Evolutionary conservation across 2,329 filamentous ascomycete species (phyloP).

Genomic region (Cladosporium phlei): DNA sequence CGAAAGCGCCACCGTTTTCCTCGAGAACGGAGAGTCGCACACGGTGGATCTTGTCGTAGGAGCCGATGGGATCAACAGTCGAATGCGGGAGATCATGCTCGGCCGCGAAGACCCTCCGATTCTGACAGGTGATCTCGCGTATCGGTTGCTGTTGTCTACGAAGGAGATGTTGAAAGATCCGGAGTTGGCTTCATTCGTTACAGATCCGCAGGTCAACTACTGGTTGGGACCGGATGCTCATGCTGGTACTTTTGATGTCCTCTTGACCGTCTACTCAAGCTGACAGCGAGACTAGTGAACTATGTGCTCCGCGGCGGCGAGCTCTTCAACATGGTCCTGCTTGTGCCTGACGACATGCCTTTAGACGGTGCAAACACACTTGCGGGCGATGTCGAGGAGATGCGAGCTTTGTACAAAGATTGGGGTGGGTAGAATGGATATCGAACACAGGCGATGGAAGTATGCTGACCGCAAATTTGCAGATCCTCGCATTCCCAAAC

Average conservation of each 20-base stretch:
- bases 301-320: conserved; percentile 47
- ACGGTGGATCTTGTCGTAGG: conserved; percentile 45
- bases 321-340: conserved; percentile 49
- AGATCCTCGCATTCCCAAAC: conserved; percentile 49
- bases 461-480: background rate
- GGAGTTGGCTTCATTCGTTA: conserved; percentile 42
- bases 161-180: conserved; percentile 45
- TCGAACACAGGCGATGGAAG: background rate
- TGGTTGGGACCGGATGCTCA: conserved; percentile 51
- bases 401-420: conserved; percentile 49
- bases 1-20: conserved; percentile 34
- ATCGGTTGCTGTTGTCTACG: conserved; percentile 45
- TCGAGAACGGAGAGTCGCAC: conserved; percentile 35
- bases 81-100: conserved; percentile 41
- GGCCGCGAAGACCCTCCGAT: conserved; percentile 44
- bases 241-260: conserved; percentile 30
- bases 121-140: conserved; percentile 49
- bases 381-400: conserved; percentile 50
- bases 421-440: conserved; percentile 56
- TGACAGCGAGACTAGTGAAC: conserved; percentile 37
- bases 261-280: background rate
- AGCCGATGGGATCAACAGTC: conserved; percentile 46
- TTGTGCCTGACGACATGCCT: conserved; percentile 49
- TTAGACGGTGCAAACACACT: conserved; percentile 39
- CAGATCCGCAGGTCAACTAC: conserved; percentile 48